A percentile compares a stretch with the other conserved stretches of the same genome.
These are phyloP conservation scores for Scedosporium boydii DNA, from an alignment of 2,329 filamentous ascomycete genomes.

Conservation along the genomic window DNA sequence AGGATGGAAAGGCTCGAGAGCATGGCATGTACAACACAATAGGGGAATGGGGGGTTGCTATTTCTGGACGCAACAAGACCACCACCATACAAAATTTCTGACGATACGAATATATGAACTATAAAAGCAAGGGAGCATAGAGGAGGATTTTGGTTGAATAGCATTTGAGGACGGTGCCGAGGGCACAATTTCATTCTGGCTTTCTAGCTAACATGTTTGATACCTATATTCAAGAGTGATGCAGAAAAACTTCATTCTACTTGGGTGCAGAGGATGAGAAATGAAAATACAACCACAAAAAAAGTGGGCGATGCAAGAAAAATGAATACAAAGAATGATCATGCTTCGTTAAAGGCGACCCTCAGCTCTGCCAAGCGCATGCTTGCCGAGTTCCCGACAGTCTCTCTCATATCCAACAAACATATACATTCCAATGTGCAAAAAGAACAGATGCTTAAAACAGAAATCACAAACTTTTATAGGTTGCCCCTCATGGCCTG, in stretches of 20 bases:
- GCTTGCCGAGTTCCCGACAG: too few species aligned
- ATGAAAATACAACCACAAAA: neutral
- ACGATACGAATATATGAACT: neutral
- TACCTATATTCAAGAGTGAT: neutral
- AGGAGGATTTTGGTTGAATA: neutral
- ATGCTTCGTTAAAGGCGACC: neutral
- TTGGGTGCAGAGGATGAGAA: neutral
- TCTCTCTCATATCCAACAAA: neutral
- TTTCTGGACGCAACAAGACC: neutral
- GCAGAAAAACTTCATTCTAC: neutral
- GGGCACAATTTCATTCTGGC: neutral
- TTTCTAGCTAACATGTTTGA: neutral
- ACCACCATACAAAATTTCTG: neutral
- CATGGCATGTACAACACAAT: neutral
- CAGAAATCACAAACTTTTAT: constrained; percentile 23
- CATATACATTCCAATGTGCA: neutral
- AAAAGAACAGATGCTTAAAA: neutral
- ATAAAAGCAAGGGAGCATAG: neutral
- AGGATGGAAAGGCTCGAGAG: neutral
- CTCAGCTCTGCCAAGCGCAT: neutral
- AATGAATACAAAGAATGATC: neutral
- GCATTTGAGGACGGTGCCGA: neutral
- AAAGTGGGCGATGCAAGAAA: neutral
- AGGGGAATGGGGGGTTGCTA: neutral
- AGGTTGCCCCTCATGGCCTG: constrained; percentile 81